A percentile compares a stretch with the other conserved stretches of the same genome.
These are phyloP conservation scores for Mucor ambiguus DNA, from an alignment of 371 early-diverging fungal genomes.

Conservation along the genomic window DNA sequence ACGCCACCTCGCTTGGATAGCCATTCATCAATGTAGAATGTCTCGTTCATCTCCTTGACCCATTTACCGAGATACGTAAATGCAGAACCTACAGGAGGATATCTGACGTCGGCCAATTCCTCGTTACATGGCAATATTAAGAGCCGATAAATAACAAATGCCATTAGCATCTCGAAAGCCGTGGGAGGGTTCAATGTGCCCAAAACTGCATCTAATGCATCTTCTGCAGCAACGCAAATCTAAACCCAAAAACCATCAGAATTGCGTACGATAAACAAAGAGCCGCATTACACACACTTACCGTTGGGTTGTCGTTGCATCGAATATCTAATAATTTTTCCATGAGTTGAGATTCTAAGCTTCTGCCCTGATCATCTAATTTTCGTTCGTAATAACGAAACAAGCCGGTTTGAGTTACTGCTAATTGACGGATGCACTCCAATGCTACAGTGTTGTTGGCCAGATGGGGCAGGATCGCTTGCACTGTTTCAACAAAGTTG, in stretches of 20 bases:
- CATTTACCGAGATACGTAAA: conserved; percentile 50
- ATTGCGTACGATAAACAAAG: background rate
- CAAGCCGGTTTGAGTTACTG: conserved; percentile 43
- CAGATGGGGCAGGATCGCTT: conserved; percentile 29
- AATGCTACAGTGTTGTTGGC: conserved; percentile 16
- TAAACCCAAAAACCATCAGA: conserved; percentile 6
- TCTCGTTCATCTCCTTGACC: conserved; percentile 41
- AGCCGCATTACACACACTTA: conserved; percentile 9
- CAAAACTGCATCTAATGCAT: conserved; percentile 48
- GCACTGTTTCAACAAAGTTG: conserved; percentile 47
- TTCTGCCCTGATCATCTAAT: conserved; percentile 37
- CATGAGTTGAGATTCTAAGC: conserved; percentile 38
- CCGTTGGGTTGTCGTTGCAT: conserved; percentile 37
- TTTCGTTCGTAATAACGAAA: conserved; percentile 45
- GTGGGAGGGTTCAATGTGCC: conserved; percentile 41
- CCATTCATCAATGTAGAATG: conserved; percentile 47
- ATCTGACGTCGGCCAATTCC: conserved; percentile 25
- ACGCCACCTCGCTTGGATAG: conserved; percentile 37
- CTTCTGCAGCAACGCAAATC: conserved; percentile 52
- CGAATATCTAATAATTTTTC: conserved; percentile 35
- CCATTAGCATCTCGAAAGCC: conserved; percentile 47
- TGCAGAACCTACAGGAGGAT: conserved; percentile 51
- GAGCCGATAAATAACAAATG: conserved; percentile 40
- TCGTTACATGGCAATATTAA: conserved; percentile 25
- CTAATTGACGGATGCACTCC: conserved; percentile 45